Conservation (phyloP, 305 asterid genomes). For the Solanum hybrid region DNA sequence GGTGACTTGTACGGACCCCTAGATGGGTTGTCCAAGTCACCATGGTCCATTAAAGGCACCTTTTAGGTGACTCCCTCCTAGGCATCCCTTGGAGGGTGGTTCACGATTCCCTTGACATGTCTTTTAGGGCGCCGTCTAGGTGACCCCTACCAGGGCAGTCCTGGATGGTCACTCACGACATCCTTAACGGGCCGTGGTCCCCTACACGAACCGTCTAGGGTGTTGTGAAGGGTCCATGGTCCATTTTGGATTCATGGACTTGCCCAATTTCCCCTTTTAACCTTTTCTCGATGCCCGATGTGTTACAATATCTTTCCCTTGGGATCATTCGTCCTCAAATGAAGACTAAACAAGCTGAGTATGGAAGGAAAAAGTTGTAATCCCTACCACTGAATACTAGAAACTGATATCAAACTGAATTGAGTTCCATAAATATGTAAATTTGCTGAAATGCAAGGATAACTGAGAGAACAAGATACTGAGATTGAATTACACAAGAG, state of each 20-base stretch:
- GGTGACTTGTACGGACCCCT: not conserved
- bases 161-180: no score
- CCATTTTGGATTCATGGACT: not conserved
- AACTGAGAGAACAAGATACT: no score
- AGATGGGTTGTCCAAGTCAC: not conserved
- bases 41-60: not conserved
- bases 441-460: no score
- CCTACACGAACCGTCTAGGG: not conserved
- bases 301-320: no score
- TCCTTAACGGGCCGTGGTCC: not conserved
- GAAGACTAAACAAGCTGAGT: no score
- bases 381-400: no score
- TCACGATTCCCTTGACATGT: accelerated
- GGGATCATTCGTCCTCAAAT: no score
- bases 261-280: not conserved
- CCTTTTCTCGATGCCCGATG: not conserved
- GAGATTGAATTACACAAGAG: no score
- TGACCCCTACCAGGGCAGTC: not conserved
- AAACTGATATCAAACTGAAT: no score
- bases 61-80: not conserved
- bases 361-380: no score
- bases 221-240: not conserved
- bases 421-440: no score
- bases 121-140: not conserved
- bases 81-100: not conserved